Percentiles rank a stretch among this genome's conserved stretches.
Conservation (phyloP, 2,329 filamentous ascomycete species). For the Rutstroemia sp. region DNA sequence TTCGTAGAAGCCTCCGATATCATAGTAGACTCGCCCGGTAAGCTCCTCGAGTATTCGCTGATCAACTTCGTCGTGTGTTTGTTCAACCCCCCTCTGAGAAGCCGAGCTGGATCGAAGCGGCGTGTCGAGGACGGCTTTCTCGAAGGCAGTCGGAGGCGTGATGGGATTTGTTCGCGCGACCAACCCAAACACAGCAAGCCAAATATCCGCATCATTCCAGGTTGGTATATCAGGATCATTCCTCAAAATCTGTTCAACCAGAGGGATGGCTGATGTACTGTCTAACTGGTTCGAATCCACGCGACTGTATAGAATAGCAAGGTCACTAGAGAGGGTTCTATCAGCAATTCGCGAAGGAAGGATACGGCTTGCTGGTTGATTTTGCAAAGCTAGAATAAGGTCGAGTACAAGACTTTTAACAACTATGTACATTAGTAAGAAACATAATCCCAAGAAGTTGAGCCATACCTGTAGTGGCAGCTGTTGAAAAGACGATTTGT, state of each 20-base stretch:
- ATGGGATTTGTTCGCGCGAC: no score
- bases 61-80: no score
- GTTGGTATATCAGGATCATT: slow-evolving; percentile 14
- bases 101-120: no score
- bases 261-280: slow-evolving; percentile 13
- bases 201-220: no score
- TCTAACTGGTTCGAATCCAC: slow-evolving; percentile 16
- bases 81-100: no score
- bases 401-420: slow-evolving; percentile 13
- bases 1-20: slow-evolving; percentile 13
- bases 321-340: slow-evolving; percentile 16
- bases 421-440: slow-evolving; percentile 12
- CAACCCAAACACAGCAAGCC: no score
- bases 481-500: slow-evolving; percentile 14
- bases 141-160: no score
- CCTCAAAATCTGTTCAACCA: slow-evolving; percentile 16
- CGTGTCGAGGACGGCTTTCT: no score
- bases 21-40: slow-evolving; percentile 2
- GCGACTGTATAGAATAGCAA: slow-evolving; percentile 16
- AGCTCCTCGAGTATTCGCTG: slow-evolving; percentile 19
- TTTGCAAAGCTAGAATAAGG: slow-evolving; percentile 15
- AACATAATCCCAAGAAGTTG: slow-evolving; percentile 2
- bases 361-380: slow-evolving; percentile 9
- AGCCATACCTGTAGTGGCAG: slow-evolving; percentile 7
- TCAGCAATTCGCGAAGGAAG: slow-evolving; percentile 12